Evolutionary conservation across 805 yeast species (phyloP).

Genomic region (Starmerella apis): DNA sequence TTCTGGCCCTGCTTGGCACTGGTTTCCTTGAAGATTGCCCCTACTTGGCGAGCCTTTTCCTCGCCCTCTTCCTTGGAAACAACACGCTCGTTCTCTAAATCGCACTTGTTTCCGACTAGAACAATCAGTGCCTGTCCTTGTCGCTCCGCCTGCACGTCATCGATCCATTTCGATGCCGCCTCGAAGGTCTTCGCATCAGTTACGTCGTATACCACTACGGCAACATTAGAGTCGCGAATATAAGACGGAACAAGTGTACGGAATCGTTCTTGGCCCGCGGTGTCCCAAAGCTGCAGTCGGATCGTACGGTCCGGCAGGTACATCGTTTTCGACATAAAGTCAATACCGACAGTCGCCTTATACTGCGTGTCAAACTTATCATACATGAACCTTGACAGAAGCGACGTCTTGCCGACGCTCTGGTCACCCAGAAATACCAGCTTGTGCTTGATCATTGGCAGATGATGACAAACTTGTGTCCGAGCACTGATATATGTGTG

Average conservation of each 20-base stretch:
- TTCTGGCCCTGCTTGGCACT: conserved; percentile 92
- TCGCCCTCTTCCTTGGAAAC: conserved; percentile 88
- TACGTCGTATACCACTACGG: conserved; percentile 89
- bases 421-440: conserved; percentile 96
- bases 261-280: conserved; percentile 95
- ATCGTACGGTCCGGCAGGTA: conserved; percentile 92
- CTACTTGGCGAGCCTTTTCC: conserved; percentile 57
- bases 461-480: conserved; percentile 6
- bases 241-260: conserved; percentile 90
- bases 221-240: conserved; percentile 93
- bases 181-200: conserved; percentile 73
- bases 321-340: conserved; percentile 88
- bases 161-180: conserved; percentile 82
- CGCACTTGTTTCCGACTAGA: conserved; percentile 87
- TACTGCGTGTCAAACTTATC: conserved; percentile 95
- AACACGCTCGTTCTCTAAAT: conserved; percentile 69
- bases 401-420: conserved; percentile 92
- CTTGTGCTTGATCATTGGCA: conserved; percentile 38
- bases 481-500: background rate
- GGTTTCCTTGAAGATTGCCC: conserved; percentile 80
- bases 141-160: conserved; percentile 86
- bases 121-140: conserved; percentile 82
- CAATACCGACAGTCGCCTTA: conserved; percentile 91
- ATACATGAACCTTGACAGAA: conserved; percentile 95
- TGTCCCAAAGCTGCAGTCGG: conserved; percentile 92